Evolutionary conservation across 345 rosid species (phyloP), one percentile per base, ranked within the genome.

Genomic region (Populus nigra): DNA sequence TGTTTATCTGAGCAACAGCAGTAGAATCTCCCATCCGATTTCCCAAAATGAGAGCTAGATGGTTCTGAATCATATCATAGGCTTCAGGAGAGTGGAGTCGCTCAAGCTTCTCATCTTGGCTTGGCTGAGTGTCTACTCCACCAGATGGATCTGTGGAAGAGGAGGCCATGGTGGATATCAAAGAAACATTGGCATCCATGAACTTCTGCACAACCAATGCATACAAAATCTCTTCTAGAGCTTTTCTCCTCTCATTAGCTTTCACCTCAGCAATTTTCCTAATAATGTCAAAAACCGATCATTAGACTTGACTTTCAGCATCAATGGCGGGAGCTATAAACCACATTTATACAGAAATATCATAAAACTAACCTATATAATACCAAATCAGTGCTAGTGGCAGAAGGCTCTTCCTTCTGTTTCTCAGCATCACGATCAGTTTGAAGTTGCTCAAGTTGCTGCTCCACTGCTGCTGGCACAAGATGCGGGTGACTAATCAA

Each of bases 251-350:
- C 78, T 94, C 99, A 47, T 77, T 96, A 45, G 94, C 97, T 88
- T 94, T 96, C 71, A 96, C 89, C 89, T 96, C 97, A 6, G 99
- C 97, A 61, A 94, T 96, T 83, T 98, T 91, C 94, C 98, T 96
- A 82, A 62, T 18, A 80, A 68, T 73, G 67, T 13, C 3, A 50
- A 41, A 79, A 47, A 73, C 6, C 6, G 43, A 73, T 50, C 3
- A 49, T 68, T 36, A 77, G 71, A 78, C 18, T 50, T 68, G 38
- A 53, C 27, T 33, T 68, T 45, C 6, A 1, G 18, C 68, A 73
- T 39, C 3, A 65, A 63, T 70, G 22, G 23, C 23, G 43, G n/a
- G 7, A 69, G 11, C 23, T 35, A 65, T 20, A 16, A 35, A 50
- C 36, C 13, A 15, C 23, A 41, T 12, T 9, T 55, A 69, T 2